Percentiles rank a stretch among this genome's conserved stretches.
phyloP scores from a whole-genome alignment of 768 basidiomycete species.

The Kwoniella europaea region DNA sequence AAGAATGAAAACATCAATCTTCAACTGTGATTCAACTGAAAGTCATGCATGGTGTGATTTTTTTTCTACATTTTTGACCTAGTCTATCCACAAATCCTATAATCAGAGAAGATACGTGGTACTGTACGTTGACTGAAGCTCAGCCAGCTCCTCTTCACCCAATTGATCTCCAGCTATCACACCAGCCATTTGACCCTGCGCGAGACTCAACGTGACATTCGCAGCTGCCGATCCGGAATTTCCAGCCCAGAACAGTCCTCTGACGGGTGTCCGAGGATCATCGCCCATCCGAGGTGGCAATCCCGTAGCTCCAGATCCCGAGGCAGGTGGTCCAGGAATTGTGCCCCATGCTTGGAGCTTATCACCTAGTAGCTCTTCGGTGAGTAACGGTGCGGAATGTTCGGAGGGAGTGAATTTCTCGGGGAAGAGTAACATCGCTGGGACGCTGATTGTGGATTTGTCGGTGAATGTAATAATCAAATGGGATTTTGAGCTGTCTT shows the following conservation, averaged over 20 bases:
- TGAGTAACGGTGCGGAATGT: constrained; percentile 22
- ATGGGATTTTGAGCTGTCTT: not conserved
- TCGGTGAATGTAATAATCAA: constrained; percentile 27
- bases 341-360: constrained; percentile 11
- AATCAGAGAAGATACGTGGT: not conserved
- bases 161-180: constrained; percentile 28
- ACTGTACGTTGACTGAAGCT: not conserved
- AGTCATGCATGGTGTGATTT: too few species aligned
- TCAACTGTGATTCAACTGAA: too few species aligned
- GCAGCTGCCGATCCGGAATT: constrained; percentile 34
- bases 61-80: too few species aligned
- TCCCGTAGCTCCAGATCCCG: not conserved
- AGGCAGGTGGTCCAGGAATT: constrained; percentile 5
- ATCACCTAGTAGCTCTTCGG: not conserved
- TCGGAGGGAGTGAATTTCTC: constrained; percentile 7
- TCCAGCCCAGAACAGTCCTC: constrained; percentile 42
- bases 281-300: constrained; percentile 36
- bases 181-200: constrained; percentile 36
- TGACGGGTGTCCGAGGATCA: constrained; percentile 30
- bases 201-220: constrained; percentile 33
- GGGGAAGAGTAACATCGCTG: constrained; percentile 35
- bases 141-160: constrained; percentile 32
- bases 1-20: not conserved
- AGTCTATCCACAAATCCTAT: too few species aligned
- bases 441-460: constrained; percentile 15